These are phyloP conservation scores for Lachnellula suecica DNA, from an alignment of 2,329 filamentous ascomycete species.

Conservation along the genomic window DNA sequence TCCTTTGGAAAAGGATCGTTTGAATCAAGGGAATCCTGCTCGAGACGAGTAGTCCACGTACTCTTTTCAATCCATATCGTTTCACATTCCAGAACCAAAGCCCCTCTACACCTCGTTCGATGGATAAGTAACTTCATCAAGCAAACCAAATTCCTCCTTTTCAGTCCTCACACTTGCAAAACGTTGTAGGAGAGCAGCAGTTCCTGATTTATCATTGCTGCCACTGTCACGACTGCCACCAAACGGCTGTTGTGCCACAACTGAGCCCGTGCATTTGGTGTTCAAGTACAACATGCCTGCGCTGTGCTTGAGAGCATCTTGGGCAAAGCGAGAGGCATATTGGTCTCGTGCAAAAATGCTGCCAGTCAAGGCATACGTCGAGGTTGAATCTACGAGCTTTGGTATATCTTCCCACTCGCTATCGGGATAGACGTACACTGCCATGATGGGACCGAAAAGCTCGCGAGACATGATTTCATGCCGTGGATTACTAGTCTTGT, in stretches of 20 bases:
- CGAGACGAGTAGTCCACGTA: background rate
- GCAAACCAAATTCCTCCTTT: background rate
- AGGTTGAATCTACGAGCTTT: background rate
- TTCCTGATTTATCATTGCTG: no score
- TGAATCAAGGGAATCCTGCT: background rate
- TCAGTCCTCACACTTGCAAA: background rate
- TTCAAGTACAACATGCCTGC: no score
- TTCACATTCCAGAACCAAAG: background rate
- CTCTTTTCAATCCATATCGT: background rate
- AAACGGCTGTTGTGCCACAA: background rate
- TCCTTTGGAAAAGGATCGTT: background rate
- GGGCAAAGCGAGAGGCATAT: background rate
- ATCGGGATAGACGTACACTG: conserved; percentile 74
- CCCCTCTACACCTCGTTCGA: background rate
- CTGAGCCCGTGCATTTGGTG: no score
- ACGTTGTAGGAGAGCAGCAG: no score
- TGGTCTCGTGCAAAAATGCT: background rate
- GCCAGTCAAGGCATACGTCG: background rate
- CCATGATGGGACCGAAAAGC: conserved; percentile 79
- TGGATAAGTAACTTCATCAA: background rate
- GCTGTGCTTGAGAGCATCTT: no score
- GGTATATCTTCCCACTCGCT: no score
- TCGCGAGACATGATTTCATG: conserved; percentile 76
- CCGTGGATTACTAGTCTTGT: conserved; percentile 68
- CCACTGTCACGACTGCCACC: no score